These are phyloP conservation scores for Botrytis deweyae DNA, from an alignment of 2,329 filamentous ascomycete genomes.

Conservation along the genomic window DNA sequence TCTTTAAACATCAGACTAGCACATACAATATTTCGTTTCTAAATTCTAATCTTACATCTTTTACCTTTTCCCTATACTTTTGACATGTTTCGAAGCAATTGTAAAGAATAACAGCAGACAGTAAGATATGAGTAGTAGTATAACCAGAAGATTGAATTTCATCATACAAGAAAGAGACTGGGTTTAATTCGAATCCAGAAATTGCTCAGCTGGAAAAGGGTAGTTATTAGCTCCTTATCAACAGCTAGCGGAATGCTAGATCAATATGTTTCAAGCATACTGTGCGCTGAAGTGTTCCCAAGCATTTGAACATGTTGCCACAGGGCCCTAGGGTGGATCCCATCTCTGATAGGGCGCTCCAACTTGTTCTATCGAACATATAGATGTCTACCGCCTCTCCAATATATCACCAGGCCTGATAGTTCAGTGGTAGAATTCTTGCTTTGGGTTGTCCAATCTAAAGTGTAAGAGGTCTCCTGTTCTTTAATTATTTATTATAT, in stretches of 20 bases:
- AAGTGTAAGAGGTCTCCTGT: conserved; percentile 13
- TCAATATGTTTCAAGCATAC: background rate
- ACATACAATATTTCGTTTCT: background rate
- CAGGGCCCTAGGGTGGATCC: background rate
- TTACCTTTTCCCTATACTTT: background rate
- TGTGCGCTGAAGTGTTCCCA: background rate
- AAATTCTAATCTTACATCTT: background rate
- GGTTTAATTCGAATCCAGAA: background rate
- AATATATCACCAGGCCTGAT: background rate
- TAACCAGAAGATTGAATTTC: background rate
- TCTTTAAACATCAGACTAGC: background rate
- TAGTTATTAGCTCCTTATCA: background rate
- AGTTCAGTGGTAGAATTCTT: conserved; percentile 19
- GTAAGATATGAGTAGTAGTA: background rate
- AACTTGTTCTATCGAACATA: too few species aligned
- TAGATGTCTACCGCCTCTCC: fast-evolving
- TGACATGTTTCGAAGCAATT: too few species aligned
- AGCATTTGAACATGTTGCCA: background rate
- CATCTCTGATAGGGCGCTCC: background rate
- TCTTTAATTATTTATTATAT: too few species aligned
- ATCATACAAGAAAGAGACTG: background rate
- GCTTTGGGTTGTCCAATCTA: background rate
- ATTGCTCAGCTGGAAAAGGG: background rate
- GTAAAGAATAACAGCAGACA: too few species aligned
- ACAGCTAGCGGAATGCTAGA: background rate